Base-by-base conservation (phyloP, 148 eudicot species). In the Selenicereus undatus region DNA sequence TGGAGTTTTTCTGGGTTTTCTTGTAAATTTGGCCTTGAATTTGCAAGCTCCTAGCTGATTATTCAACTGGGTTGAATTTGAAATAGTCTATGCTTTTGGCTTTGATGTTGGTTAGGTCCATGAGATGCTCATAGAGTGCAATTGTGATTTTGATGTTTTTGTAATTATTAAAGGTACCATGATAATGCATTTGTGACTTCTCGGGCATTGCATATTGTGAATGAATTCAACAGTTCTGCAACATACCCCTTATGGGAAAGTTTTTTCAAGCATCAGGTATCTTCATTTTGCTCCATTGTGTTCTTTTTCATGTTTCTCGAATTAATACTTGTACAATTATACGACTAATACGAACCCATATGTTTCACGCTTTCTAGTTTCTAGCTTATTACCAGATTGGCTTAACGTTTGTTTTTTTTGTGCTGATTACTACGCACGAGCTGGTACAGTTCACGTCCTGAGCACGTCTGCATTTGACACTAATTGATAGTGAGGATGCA, bases 111-210 rank as follows among this genome's bases (percentile, higher is more conserved):
- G 13, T 48, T 48, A 48, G 14, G 13, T 48, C 5, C 2, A 56
- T 56, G 20, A 56, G 62, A 4, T 56, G 62, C 62, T 3, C 16
- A 18, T 56, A 16, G 52, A 48, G 2, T 48, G 52, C 52, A 48
- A 10, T 10, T 48, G 14, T 48, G 52, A 9, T 48, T 79, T 56
- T 18, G n/a, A 18, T 56, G 62, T 56, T 56, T 18, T 17, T 56
- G 62, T 20, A 17, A 56, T 48, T 16, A 17, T 56, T 56, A n/a
- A 56, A 56, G 62, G 62, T 56, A 56, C 62, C 97, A 94, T 81
- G 94, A 94, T 77, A 91, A 92, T 82, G 89, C 97, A 21, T 95
- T 86, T 80, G 89, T 82, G 66, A 86, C 90, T 36, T 95, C 98
- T 54, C 94, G 94, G 9, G 96, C 97, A 39, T 74, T 95, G 80